Percentiles rank a stretch among this genome's conserved stretches.
Conservation (phyloP, 2,329 filamentous ascomycete species). For the Fusarium papillatum region DNA sequence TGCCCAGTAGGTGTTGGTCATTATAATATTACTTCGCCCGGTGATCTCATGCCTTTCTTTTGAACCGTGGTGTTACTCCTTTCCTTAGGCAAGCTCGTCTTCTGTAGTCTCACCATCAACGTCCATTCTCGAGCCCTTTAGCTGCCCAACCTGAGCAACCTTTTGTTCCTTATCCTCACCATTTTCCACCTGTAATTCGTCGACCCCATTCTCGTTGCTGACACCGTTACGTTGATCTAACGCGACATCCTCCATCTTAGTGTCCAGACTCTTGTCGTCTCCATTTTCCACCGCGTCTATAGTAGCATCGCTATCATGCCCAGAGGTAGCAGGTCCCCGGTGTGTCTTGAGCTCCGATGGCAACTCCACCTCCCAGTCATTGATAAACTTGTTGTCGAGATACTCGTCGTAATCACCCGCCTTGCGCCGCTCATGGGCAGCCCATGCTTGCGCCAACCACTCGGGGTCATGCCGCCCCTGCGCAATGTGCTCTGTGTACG, state of each 20-base stretch:
- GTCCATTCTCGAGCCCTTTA: conserved; percentile 20
- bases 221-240: background rate
- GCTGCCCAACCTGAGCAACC: background rate
- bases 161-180: background rate
- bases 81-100: conserved; percentile 11
- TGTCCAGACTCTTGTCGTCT: background rate
- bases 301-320: conserved; percentile 17
- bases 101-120: conserved; percentile 21
- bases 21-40: background rate
- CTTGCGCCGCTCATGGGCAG: conserved; percentile 62
- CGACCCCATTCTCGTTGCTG: background rate
- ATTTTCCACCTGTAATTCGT: conserved; percentile 3
- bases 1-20: background rate
- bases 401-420: conserved; percentile 65
- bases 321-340: background rate
- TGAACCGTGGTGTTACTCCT: background rate
- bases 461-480: conserved; percentile 64
- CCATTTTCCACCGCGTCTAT: conserved; percentile 24
- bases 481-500: conserved; percentile 60
- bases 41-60: background rate
- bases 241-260: conserved; percentile 7
- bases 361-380: conserved; percentile 61
- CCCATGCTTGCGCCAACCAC: conserved; percentile 67
- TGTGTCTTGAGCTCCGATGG: conserved; percentile 48
- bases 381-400: conserved; percentile 58